These are phyloP conservation scores for Backusella circina DNA, from an alignment of 192 early-diverging fungal genomes.

Conservation along the genomic window DNA sequence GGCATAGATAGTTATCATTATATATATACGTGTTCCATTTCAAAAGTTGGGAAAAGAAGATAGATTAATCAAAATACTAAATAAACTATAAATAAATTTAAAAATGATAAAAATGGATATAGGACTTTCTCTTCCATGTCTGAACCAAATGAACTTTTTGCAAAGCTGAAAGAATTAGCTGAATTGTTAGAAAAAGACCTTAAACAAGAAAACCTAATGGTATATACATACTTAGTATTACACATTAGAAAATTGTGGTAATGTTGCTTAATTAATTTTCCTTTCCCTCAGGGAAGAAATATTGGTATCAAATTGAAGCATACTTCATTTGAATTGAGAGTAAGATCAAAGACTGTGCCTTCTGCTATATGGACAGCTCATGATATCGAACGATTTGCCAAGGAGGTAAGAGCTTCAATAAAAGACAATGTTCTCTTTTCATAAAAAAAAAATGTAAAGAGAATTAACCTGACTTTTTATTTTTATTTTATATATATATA, in stretches of 20 bases:
- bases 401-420: conserved; percentile 11
- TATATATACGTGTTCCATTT: neutral
- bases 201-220: conserved; percentile 29
- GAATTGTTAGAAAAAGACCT: conserved; percentile 41
- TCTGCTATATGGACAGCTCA: conserved; percentile 23
- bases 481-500: neutral
- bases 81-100: neutral
- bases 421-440: neutral
- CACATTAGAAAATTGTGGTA: neutral
- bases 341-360: conserved; percentile 40
- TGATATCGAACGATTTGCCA: conserved; percentile 28
- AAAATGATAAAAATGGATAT: neutral
- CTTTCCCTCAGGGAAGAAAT: conserved; percentile 32
- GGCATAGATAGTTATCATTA: no score
- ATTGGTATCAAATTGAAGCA: conserved; percentile 46
- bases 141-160: conserved; percentile 25
- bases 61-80: neutral
- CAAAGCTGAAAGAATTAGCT: conserved; percentile 44
- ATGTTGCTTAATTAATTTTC: neutral
- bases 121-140: conserved; percentile 46
- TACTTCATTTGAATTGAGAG: conserved; percentile 36
- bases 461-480: neutral
- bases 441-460: no score
- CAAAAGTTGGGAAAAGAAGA: neutral
- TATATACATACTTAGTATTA: neutral